Base-by-base conservation (phyloP, 1,139 yeast species). In the Yamadazyma friedrichii region DNA sequence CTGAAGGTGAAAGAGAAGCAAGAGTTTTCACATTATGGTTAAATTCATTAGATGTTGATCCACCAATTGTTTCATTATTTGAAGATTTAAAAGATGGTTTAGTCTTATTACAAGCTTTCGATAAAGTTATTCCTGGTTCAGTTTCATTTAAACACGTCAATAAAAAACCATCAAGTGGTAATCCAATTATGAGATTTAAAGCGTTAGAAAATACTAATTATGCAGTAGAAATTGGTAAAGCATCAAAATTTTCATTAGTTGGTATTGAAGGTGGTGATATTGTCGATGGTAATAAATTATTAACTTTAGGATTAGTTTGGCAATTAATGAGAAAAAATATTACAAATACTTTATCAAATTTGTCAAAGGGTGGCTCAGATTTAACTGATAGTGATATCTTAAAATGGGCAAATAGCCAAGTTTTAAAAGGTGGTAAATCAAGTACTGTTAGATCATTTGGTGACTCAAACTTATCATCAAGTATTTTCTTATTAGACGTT, bases 1-100 rank as follows among this genome's bases (percentile, higher is more conserved):
- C 98, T 13, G 98, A 94, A 68, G 99, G 99, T 48, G 99, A 93
- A 69, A 85, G 98, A 69, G 99, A 93, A 70, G 98, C 98, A 1
- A 82, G 99, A 62, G 99, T 93, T 4, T 93, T 93, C 67, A 94
- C 98, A 10, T 73, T 93, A 55, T 93, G 98, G 98, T 80, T 93
- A 59, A 93, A 93, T 65, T 88, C 97, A 1, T 77, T 93, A 56
- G 98, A 94, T 54, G 98, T 93, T 13, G 94, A 91, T 49, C 98
- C 98, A 24, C 88, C 96, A 20, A 91, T 93, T 47, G 89, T 88
- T 37, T 84, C 88, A 17, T 72, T 93, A 54, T 93, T 93, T 55
- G 98, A 93, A 65, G 98, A 93, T 61, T 78, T 93, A 59, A 91
- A 88, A 62, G 98, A 93, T 62, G 99, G 99, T 47, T 80, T 84